phyloP scores from a whole-genome alignment of 108 stramenopile species.

The Nitzschia sp. region DNA sequence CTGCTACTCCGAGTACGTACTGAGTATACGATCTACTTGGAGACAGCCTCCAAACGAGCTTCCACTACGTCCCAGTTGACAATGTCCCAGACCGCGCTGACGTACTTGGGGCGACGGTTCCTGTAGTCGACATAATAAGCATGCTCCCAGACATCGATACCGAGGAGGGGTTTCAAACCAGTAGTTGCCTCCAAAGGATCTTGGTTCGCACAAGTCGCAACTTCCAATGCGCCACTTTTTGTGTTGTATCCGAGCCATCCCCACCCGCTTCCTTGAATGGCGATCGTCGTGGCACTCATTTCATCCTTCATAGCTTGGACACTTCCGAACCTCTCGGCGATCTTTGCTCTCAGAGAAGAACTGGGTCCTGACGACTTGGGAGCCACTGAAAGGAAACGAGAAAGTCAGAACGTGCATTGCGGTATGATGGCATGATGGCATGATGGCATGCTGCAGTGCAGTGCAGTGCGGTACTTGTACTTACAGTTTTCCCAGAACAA shows the following conservation, averaged over 20 bases:
- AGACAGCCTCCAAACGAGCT: conserved; percentile 69
- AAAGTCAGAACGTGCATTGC: conserved; percentile 21
- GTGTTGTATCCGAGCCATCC: conserved; percentile 97
- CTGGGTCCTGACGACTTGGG: conserved; percentile 29
- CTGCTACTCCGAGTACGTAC: too few relatives aligned
- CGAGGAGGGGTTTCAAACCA: conserved; percentile 96
- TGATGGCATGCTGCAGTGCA: too few relatives aligned
- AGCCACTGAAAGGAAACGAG: conserved; percentile 3
- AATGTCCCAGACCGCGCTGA: conserved; percentile 93
- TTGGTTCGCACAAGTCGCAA: conserved; percentile 92
- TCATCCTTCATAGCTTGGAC: conserved; percentile 83
- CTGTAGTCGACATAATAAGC: conserved; percentile 93
- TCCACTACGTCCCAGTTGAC: conserved; percentile 85
- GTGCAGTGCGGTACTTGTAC: too few relatives aligned
- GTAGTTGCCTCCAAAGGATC: conserved; percentile 97
- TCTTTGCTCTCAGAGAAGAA: conserved; percentile 62
- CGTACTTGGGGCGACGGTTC: conserved; percentile 97
- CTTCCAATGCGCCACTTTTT: conserved; percentile 70
- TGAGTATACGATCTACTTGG: conserved; percentile 19
- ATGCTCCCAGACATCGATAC: conserved; percentile 99
- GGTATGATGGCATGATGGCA: too few relatives aligned
- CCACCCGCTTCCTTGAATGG: conserved; percentile 98
- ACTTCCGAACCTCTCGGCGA: conserved; percentile 81
- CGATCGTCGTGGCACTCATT: conserved; percentile 78
- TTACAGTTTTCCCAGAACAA: conserved; percentile 95